Evolutionary conservation across 148 eudicot genomes (phyloP), one percentile per base, ranked within the genome.

Genomic region (Polygonum aviculare): DNA sequence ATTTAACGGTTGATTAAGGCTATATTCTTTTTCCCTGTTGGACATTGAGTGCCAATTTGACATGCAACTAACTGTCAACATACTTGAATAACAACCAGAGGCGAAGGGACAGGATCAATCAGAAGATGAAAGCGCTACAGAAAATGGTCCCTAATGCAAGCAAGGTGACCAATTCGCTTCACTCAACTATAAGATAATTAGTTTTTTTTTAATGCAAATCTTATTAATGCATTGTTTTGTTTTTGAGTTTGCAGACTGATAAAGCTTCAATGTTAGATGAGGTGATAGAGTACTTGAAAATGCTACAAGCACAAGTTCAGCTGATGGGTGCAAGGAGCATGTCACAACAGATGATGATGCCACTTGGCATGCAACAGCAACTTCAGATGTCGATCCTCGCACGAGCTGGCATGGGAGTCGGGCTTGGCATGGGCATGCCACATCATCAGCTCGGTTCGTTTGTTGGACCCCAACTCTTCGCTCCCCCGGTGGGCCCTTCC

Each of bases 251-350:
- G 65, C 87, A 93, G 98, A 93, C 90, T 5, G 98, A 93, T 80
- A 93, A 93, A 79, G 98, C 98, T 21, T 93, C 98, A 10, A 93
- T 93, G 96, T 87, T 93, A 38, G 98, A 93, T 80, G 98, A 93
- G 79, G 96, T 93, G 71, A 93, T 91, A 3, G 94, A 86, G 54
- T 91, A 93, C 86, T 81, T 93, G 22, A 93, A 93, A 72, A 88
- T 87, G 74, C 94, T 93, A 33, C 93, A 93, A 87, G 88, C 91
- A 74, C 96, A 91, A 84, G 87, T 93, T 16, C 89, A 90, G 45
- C 75, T 93, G 84, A 88, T 89, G 90, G 87, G 81, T 78, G 80
- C 82, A 50, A 87, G 90, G 83, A 87, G 76, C 73, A 86, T 86
- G 51, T 40, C 52, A 80, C 85, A 89, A 3, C 93, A 89, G 69